Percentiles rank a stretch among this genome's conserved stretches.
These are phyloP conservation scores for Perkinsus marinus DNA, from an alignment of 169 alveolate species.

Conservation along the genomic window DNA sequence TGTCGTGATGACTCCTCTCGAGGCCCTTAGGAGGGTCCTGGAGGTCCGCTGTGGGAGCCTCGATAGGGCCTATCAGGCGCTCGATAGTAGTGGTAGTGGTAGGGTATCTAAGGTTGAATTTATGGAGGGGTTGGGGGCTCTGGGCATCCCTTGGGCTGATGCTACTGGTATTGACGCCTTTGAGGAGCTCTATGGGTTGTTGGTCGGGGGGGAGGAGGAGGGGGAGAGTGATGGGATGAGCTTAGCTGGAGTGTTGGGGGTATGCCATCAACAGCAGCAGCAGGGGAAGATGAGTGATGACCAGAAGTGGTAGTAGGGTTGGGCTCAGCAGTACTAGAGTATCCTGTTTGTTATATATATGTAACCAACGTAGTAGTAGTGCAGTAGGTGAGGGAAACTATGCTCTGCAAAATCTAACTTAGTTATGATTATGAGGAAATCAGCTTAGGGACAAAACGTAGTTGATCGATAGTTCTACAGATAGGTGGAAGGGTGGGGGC, in stretches of 20 bases:
- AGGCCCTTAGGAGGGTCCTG: not conserved
- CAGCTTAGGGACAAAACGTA: too few relatives aligned
- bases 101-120: not conserved
- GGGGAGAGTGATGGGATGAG: not conserved
- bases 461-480: too few relatives aligned
- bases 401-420: too few relatives aligned
- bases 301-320: not conserved
- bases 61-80: not conserved
- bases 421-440: too few relatives aligned
- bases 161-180: not conserved
- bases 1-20: not conserved
- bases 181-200: not conserved
- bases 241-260: not conserved
- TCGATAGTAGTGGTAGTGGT: not conserved
- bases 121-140: not conserved
- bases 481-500: too few relatives aligned
- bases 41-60: not conserved
- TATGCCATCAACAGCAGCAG: not conserved
- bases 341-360: too few relatives aligned
- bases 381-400: too few relatives aligned
- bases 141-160: not conserved
- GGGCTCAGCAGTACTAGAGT: too few relatives aligned
- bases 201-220: not conserved
- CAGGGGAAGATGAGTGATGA: not conserved
- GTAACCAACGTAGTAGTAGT: too few relatives aligned